phyloP scores from a whole-genome alignment of 2,329 filamentous ascomycete species.

The Ophiognomonia clavigignenti-juglandacearum region DNA sequence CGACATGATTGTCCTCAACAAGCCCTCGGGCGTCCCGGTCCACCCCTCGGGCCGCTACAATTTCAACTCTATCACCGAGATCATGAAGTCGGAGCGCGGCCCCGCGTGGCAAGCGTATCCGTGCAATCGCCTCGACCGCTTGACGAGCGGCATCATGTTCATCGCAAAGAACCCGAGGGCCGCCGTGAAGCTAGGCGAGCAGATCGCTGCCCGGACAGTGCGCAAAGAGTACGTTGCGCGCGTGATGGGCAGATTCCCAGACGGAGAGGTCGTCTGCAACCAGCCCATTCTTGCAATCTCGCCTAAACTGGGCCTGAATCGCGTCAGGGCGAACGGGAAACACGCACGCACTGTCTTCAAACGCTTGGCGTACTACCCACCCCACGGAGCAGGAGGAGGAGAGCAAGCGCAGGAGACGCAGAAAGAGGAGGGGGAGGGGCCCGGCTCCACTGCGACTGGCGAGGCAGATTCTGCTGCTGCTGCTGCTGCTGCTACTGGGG shows the following conservation, averaged over 20 bases:
- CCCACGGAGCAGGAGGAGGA: constrained; percentile 27
- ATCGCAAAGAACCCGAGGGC: constrained; percentile 81
- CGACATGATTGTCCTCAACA: constrained; percentile 93
- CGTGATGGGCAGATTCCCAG: constrained; percentile 86
- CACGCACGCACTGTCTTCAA: constrained; percentile 87
- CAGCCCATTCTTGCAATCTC: constrained; percentile 92
- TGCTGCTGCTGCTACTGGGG: constrained; percentile 13
- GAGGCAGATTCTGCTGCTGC: constrained; percentile 16
- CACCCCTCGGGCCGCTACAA: constrained; percentile 94
- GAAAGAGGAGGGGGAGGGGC: too few species aligned
- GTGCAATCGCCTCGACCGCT: constrained; percentile 87
- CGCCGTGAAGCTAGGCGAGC: constrained; percentile 69
- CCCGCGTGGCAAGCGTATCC: constrained; percentile 54
- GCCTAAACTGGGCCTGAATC: constrained; percentile 88
- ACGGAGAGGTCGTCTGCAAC: constrained; percentile 86
- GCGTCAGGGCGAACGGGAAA: constrained; percentile 91
- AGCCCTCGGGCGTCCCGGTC: constrained; percentile 87
- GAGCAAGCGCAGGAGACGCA: too few species aligned
- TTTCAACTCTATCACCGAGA: constrained; percentile 91
- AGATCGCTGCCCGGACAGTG: constrained; percentile 76
- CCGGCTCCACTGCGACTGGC: constrained; percentile 18
- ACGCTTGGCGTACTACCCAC: constrained; percentile 84
- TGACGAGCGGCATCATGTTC: constrained; percentile 98
- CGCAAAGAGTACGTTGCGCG: constrained; percentile 94
- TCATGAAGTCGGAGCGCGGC: constrained; percentile 73